phyloP scores from a whole-genome alignment of 805 yeast species.

The Cyberlindnera americana region DNA sequence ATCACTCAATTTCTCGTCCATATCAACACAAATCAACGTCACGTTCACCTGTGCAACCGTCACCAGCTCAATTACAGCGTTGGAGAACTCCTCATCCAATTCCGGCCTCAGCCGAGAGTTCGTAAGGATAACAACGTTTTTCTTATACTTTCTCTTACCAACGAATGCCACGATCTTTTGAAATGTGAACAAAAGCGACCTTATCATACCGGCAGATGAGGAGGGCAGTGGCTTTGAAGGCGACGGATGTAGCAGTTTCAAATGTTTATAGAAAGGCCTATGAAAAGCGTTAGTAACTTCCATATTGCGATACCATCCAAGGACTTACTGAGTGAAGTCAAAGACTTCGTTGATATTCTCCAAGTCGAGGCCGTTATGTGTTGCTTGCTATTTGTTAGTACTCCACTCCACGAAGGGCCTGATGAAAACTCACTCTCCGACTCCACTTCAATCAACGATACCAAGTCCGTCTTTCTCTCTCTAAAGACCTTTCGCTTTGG shows the following conservation, averaged over 20 bases:
- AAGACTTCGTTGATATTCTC: constrained; percentile 2
- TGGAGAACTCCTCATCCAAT: constrained; percentile 10
- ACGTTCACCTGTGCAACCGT: constrained; percentile 14
- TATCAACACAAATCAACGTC: constrained; percentile 23
- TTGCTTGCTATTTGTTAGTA: not conserved
- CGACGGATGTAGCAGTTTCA: constrained; percentile 6
- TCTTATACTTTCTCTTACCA: constrained; percentile 22
- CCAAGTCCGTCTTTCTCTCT: constrained; percentile 39
- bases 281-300: not conserved
- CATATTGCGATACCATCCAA: not conserved
- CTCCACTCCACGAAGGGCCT: no score
- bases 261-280: constrained; percentile 4
- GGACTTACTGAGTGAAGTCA: constrained; percentile 1
- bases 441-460: constrained; percentile 32
- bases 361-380: constrained; percentile 3
- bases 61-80: constrained; percentile 8
- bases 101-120: constrained; percentile 17
- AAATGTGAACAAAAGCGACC: constrained; percentile 13
- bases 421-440: constrained; percentile 14
- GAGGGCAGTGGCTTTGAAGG: not conserved
- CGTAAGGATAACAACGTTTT: constrained; percentile 25
- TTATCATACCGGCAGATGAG: constrained; percentile 15
- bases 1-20: constrained; percentile 7
- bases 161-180: constrained; percentile 15
- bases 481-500: constrained; percentile 11